These are phyloP conservation scores for Malassezia cuniculi DNA, from an alignment of 1,284 basidiomycete species.

Conservation along the genomic window DNA sequence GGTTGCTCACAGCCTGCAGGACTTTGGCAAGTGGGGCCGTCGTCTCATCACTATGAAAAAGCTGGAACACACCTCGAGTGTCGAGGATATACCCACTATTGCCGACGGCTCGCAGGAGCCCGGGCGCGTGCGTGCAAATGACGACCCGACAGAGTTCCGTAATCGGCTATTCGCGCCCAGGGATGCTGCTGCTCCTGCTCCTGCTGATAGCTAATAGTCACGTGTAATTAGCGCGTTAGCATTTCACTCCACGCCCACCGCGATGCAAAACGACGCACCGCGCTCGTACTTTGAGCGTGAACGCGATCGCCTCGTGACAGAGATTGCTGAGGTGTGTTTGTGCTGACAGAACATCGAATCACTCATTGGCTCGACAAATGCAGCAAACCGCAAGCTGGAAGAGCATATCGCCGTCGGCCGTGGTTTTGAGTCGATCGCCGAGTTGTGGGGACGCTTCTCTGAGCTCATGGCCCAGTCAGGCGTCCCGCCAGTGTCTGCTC, in stretches of 20 bases:
- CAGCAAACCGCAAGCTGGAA: conserved; percentile 79
- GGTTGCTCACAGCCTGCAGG: conserved; percentile 66
- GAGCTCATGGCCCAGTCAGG: conserved; percentile 54
- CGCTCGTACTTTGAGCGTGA: conserved; percentile 60
- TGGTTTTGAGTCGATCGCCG: conserved; percentile 79
- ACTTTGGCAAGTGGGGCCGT: conserved; percentile 89
- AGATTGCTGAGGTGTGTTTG: conserved; percentile 55
- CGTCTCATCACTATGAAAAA: conserved; percentile 39
- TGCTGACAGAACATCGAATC: conserved; percentile 68
- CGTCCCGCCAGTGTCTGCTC: conserved; percentile 12
- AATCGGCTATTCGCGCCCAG: conserved; percentile 17
- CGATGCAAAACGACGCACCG: conserved; percentile 1
- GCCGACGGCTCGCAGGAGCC: conserved; percentile 3
- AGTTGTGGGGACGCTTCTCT: conserved; percentile 71
- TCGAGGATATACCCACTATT: conserved; percentile 5
- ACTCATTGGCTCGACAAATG: conserved; percentile 68
- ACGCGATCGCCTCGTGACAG: conserved; percentile 57
- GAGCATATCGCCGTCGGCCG: conserved; percentile 80
- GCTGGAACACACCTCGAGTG: conserved; percentile 15
- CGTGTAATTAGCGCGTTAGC: not conserved
- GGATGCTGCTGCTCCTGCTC: too few relatives aligned
- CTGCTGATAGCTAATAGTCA: too few relatives aligned
- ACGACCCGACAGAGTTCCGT: conserved; percentile 28
- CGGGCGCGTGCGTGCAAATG: conserved; percentile 21
- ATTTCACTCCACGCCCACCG: too few relatives aligned